Percentiles rank a stretch among this genome's conserved stretches.
Evolutionary conservation across 352 stramenopile genomes (phyloP).

Genomic region (Globisporangium nagaii): DNA sequence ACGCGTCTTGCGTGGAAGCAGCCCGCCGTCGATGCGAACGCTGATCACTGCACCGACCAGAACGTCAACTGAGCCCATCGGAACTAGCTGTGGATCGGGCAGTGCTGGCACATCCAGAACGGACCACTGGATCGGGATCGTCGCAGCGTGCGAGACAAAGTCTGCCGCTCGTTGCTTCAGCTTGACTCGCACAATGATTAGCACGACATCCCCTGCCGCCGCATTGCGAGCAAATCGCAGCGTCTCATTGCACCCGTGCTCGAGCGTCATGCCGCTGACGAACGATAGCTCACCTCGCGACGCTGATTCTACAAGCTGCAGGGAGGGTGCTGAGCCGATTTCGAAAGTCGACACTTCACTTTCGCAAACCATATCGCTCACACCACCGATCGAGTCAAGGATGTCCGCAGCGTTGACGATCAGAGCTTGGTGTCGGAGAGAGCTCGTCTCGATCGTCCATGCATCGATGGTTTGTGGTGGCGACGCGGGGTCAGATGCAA

Average conservation of each 20-base stretch:
- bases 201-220: not conserved
- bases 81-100: not conserved
- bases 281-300: not conserved
- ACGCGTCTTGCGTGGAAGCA: not conserved
- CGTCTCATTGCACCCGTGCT: constrained; percentile 3
- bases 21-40: not conserved
- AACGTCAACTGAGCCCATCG: constrained; percentile 6
- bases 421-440: not conserved
- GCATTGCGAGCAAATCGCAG: not conserved
- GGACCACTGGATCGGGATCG: constrained; percentile 17
- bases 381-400: not conserved
- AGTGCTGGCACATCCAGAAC: not conserved
- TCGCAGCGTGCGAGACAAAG: constrained; percentile 1
- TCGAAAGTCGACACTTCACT: constrained; percentile 4
- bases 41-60: not conserved
- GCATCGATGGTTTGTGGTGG: constrained; percentile 2
- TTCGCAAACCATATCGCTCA: not conserved
- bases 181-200: constrained; percentile 6
- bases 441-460: not conserved
- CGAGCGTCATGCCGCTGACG: not conserved
- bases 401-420: not conserved
- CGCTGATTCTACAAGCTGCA: not conserved
- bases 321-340: not conserved
- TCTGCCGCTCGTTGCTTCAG: not conserved
- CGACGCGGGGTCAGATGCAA: not conserved